A percentile compares a stretch with the other conserved stretches of the same genome.
These are phyloP conservation scores for Kwoniella shandongensis DNA, from an alignment of 768 basidiomycete species.

Conservation along the genomic window DNA sequence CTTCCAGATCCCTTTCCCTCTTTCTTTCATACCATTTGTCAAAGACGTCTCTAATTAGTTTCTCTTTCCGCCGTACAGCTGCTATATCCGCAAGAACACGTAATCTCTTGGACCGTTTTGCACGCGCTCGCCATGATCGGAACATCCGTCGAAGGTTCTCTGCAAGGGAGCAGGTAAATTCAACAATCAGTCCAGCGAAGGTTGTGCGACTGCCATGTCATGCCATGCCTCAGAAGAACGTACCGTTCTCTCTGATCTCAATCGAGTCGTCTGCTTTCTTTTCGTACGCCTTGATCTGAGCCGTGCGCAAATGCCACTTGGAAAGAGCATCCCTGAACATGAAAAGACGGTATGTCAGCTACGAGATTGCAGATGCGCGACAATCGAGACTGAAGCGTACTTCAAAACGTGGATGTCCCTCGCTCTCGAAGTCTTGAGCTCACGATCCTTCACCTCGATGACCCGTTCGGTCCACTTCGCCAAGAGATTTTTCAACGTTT, in stretches of 20 bases:
- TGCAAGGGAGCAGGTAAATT: not conserved
- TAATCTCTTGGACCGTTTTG: conserved; percentile 12
- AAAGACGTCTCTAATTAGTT: conserved; percentile 8
- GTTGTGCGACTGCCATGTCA: too few species aligned
- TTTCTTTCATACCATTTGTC: conserved; percentile 17
- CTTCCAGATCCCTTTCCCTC: conserved; percentile 25
- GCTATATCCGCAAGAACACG: not conserved
- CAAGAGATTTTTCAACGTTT: conserved; percentile 10
- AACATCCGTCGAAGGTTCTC: conserved; percentile 17
- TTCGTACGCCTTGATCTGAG: conserved; percentile 2
- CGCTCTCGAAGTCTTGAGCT: conserved; percentile 31
- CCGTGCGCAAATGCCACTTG: conserved; percentile 17
- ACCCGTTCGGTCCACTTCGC: conserved; percentile 36
- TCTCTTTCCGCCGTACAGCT: conserved; percentile 7
- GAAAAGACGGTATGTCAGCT: not conserved
- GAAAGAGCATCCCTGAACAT: conserved; percentile 12
- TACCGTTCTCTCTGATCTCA: conserved; percentile 15
- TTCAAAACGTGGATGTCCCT: conserved; percentile 12
- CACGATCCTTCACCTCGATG: conserved; percentile 40
- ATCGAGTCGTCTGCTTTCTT: conserved; percentile 19
- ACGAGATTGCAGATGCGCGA: not conserved
- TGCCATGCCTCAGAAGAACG: not conserved
- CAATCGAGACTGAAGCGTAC: conserved; percentile 5
- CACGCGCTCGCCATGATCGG: conserved; percentile 11
- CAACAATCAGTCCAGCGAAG: too few species aligned